Conservation (phyloP, 306 rosid genomes). For the Crataegus laevigata region DNA sequence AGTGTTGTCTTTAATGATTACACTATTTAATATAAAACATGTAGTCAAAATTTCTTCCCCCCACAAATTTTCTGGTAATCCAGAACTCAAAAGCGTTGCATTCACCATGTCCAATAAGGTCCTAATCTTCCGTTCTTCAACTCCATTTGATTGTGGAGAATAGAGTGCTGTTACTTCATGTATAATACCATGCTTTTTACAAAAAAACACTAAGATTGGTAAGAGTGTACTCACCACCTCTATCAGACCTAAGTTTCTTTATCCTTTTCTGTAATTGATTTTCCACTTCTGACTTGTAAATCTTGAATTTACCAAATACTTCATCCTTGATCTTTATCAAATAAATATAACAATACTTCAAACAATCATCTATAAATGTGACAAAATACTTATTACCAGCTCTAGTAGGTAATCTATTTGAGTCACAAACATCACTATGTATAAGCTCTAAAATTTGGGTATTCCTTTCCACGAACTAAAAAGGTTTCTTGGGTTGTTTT, state of each 20-base stretch:
- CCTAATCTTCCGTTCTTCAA: background rate
- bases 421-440: background rate
- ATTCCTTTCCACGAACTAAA: background rate
- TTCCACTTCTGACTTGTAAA: background rate
- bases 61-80: background rate
- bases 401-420: background rate
- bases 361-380: background rate
- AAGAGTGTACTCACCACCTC: background rate
- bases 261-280: background rate
- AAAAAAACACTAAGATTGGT: background rate
- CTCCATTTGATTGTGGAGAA: background rate
- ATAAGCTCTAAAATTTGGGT: background rate
- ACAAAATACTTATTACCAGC: background rate
- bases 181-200: background rate
- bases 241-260: background rate
- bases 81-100: background rate
- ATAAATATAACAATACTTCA: background rate
- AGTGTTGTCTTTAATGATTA: background rate
- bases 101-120: background rate
- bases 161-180: background rate
- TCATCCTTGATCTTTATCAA: background rate
- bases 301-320: background rate
- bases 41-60: background rate
- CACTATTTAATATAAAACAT: background rate
- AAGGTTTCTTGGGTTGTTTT: background rate